Percentiles rank a stretch among this genome's conserved stretches.
phyloP scores from a whole-genome alignment of 352 stramenopile species.

The Vaucheria bursata region DNA sequence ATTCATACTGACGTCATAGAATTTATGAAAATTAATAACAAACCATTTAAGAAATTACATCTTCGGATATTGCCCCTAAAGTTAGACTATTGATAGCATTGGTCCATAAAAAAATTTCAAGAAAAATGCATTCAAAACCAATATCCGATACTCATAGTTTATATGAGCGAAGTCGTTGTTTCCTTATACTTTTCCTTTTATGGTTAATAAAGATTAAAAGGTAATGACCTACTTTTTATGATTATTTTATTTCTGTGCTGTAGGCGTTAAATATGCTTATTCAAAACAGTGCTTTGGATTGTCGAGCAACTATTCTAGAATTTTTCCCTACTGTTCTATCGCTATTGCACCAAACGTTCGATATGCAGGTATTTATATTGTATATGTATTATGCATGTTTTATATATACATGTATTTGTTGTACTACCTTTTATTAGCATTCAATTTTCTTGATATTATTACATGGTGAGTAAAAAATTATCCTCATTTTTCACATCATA shows the following conservation, averaged over 20 bases:
- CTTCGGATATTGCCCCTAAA: too few species aligned
- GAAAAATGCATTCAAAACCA: too few species aligned
- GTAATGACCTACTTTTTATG: too few species aligned
- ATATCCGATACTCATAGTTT: too few species aligned
- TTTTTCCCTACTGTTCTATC: slow-evolving; percentile 33
- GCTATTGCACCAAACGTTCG: slow-evolving; percentile 41
- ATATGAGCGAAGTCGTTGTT: too few species aligned
- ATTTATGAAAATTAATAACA: too few species aligned
- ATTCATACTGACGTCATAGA: too few species aligned
- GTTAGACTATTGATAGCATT: too few species aligned
- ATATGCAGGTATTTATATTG: slow-evolving; percentile 3
- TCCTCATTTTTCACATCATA: not conserved
- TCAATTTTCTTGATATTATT: not conserved
- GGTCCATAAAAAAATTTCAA: too few species aligned
- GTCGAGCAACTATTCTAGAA: slow-evolving; percentile 13
- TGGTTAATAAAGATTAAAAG: too few species aligned
- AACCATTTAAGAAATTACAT: too few species aligned
- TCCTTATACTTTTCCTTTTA: too few species aligned
- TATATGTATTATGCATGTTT: not conserved
- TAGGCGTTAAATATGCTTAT: slow-evolving; percentile 43
- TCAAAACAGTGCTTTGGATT: slow-evolving; percentile 32
- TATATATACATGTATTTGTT: not conserved
- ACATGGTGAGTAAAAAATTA: not conserved
- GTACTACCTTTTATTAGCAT: not conserved
- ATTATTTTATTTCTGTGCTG: not conserved